Evolutionary conservation across 78 protist species (phyloP).

Genomic region (Monocercomonoides exilis): DNA sequence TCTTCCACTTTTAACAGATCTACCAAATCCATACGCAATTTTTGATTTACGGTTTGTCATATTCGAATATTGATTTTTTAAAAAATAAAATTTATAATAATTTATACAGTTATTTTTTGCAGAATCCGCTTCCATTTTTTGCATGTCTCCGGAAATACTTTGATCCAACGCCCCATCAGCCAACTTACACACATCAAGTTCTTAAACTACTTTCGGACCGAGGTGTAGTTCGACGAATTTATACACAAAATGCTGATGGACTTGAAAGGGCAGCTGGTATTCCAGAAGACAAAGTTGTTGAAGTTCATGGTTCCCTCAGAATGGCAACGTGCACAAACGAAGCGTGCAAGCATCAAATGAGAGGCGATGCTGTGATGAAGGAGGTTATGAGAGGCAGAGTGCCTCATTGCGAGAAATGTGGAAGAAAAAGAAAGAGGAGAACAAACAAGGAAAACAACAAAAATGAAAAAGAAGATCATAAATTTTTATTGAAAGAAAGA

Average conservation of each 20-base stretch:
- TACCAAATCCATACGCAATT: neutral
- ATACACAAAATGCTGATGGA: constrained; percentile 86
- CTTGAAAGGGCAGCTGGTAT: constrained; percentile 37
- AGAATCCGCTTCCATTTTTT: neutral
- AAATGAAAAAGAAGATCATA: too few relatives aligned
- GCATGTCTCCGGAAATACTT: neutral
- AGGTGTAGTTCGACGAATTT: constrained; percentile 58
- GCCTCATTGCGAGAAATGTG: neutral
- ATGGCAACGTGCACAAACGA: neutral
- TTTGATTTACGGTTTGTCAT: too few relatives aligned
- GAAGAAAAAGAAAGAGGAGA: too few relatives aligned
- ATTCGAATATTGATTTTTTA: too few relatives aligned
- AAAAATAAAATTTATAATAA: too few relatives aligned
- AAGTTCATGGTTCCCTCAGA: constrained; percentile 1
- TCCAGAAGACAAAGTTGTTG: neutral
- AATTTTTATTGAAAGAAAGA: too few relatives aligned
- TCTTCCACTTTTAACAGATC: neutral
- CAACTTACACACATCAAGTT: constrained; percentile 54
- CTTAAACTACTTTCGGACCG: constrained; percentile 45
- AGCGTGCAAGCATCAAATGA: neutral
- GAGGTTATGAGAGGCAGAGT: neutral
- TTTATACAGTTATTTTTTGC: neutral
- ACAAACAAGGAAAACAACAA: too few relatives aligned
- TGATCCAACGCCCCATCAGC: neutral
- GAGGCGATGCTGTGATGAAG: neutral